phyloP scores from a whole-genome alignment of 108 stramenopile species.

The Ochromonas danica region DNA sequence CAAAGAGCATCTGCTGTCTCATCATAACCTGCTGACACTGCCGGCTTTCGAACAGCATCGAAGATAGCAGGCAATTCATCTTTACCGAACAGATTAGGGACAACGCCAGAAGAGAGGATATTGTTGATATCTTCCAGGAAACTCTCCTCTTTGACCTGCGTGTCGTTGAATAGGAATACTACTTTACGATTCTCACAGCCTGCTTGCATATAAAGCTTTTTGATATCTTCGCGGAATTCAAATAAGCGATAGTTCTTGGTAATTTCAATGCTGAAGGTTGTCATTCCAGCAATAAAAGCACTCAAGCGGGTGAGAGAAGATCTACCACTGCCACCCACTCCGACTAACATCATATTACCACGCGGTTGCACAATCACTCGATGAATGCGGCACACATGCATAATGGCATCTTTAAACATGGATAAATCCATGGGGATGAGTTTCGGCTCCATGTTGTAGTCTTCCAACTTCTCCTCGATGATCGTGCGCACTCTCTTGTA shows the following conservation, averaged over 20 bases:
- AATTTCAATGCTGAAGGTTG: constrained; percentile 60
- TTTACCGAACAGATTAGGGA: constrained; percentile 63
- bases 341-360: constrained; percentile 65
- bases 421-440: constrained; percentile 63
- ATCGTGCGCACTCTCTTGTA: constrained; percentile 40
- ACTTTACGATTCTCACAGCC: constrained; percentile 50
- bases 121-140: constrained; percentile 69
- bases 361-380: constrained; percentile 59
- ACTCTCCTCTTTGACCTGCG: constrained; percentile 64
- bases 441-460: constrained; percentile 69
- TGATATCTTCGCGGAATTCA: constrained; percentile 66
- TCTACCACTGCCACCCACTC: constrained; percentile 63
- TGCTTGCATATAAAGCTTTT: constrained; percentile 52
- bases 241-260: constrained; percentile 61
- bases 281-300: constrained; percentile 50
- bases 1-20: constrained; percentile 61
- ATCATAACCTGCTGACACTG: constrained; percentile 50
- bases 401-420: constrained; percentile 63
- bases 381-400: constrained; percentile 61
- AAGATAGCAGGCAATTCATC: constrained; percentile 56
- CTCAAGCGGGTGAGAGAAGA: constrained; percentile 61
- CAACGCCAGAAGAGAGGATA: constrained; percentile 59
- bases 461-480: constrained; percentile 56
- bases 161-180: constrained; percentile 65
- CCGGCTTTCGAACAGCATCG: constrained; percentile 57